Base-by-base conservation (phyloP, 2,329 filamentous ascomycete genomes). In the Fusarium annulatum region DNA sequence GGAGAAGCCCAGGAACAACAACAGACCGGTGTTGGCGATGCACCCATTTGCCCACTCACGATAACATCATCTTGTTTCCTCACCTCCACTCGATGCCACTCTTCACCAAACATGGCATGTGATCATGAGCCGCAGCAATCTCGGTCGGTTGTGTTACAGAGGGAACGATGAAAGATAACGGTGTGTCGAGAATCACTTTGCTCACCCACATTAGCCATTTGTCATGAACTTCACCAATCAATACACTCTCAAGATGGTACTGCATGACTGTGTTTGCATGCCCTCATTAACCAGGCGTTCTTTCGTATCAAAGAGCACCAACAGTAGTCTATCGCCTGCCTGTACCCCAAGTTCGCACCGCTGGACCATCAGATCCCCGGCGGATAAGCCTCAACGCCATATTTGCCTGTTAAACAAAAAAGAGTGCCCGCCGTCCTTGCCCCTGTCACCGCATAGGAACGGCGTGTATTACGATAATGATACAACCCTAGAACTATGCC, bases 331-430 rank as follows among this genome's bases (percentile, higher is more conserved):
- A 72, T 67, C 67, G 48, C 60, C 43, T 45, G 43, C 57, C 43
- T 48, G 43, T 59, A 61, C 56, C 55, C 67, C 60, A 46, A 49
- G 49, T 58, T 56, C 39, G 42, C 63, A 64, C 61, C 62, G 51
- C 65, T 69, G 42, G 39, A 55, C 49, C 56, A 58, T 64, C 56
- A 51, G 33, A n/a, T 51, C 63, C 65, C 59, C 39, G 55, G 57
- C 48, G 48, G 55, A 72, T 72, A 71, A 52, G 46, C 64, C 64
- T 65, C 52, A 74, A 74, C 71, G 71, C 71, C 71, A 59, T 57
- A 39, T 52, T 74, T 64, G 67, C 53, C 49, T 48, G 49, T 57
- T 63, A 58, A 62, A 62, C 57, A 67, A 58, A 69, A 72, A 74
- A 74, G 28, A 41, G 56, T 49, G 39, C 38, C 48, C 45, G 18